Conservation (phyloP, 306 rosid genomes). For the Cercis canadensis region DNA sequence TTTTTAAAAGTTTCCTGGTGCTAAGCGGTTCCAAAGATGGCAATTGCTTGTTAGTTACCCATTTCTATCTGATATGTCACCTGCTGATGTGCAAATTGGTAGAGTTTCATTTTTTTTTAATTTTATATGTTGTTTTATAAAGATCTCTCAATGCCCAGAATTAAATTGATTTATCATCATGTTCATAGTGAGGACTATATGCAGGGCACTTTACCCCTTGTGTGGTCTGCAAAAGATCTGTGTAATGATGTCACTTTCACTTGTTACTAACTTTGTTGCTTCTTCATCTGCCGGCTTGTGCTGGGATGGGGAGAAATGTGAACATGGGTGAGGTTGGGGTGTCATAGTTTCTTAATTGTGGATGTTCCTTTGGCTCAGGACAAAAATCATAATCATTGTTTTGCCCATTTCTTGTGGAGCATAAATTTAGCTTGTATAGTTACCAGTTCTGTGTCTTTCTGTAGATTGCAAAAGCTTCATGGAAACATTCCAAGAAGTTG, state of each 20-base stretch:
- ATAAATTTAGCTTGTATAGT: not conserved
- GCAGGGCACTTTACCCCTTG: too few species aligned
- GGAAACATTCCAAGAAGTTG: constrained; percentile 92
- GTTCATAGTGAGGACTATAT: not conserved
- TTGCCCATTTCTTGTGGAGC: not conserved
- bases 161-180: not conserved
- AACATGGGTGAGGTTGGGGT: not conserved
- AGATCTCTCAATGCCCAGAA: not conserved
- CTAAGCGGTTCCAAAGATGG: too few species aligned
- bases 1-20: too few species aligned
- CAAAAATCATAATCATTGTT: not conserved
- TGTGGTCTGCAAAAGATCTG: too few species aligned
- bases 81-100: not conserved
- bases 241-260: not conserved
- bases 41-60: not conserved
- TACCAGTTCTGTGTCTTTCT: constrained; percentile 14
- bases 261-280: not conserved
- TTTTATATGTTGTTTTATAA: too few species aligned
- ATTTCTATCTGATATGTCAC: not conserved
- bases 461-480: constrained; percentile 82
- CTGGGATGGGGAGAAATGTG: not conserved
- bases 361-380: not conserved
- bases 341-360: not conserved
- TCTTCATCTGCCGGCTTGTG: not conserved
- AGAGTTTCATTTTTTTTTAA: too few species aligned